A percentile compares a stretch with the other conserved stretches of the same genome.
Conservation (phyloP, 495 filamentous ascomycete genomes). For the Daldinia decipiens region DNA sequence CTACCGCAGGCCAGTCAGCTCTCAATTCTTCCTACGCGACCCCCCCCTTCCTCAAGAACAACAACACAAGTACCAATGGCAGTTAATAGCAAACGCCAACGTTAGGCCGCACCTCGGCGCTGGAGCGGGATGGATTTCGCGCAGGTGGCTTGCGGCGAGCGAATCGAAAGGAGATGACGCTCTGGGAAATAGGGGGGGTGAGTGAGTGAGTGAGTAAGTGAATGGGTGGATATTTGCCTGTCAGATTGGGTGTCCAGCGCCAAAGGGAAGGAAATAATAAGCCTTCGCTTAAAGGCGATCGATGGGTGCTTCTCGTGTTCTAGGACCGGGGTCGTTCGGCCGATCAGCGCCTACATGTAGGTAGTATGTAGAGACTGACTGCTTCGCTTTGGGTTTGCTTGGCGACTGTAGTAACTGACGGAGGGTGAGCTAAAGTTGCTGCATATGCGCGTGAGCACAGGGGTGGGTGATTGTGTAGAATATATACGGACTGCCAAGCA, state of each 20-base stretch:
- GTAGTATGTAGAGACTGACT: neutral
- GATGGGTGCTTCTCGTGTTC: neutral
- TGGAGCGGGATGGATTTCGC: neutral
- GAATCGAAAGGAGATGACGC: neutral
- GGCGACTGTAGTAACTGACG: too few relatives aligned
- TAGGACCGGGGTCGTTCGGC: neutral
- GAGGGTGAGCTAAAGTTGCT: too few relatives aligned
- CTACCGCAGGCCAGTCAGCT: neutral
- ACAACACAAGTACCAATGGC: neutral
- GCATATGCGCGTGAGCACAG: too few relatives aligned
- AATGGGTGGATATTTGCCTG: neutral
- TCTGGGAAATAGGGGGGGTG: neutral
- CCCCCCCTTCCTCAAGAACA: neutral
- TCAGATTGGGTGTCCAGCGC: neutral
- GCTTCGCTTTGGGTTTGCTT: too few relatives aligned
- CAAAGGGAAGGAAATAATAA: neutral
- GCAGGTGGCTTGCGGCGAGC: neutral
- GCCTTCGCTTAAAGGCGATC: neutral
- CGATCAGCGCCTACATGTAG: neutral
- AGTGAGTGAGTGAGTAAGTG: too few relatives aligned
- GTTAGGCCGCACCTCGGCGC: neutral
- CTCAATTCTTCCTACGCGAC: too few relatives aligned
- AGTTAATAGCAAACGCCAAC: neutral
- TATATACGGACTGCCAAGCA: neutral
- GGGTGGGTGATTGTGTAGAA: too few relatives aligned